These are phyloP conservation scores for Dendrobium chrysotoxum DNA, from an alignment of 106 monocot genomes.

Conservation along the genomic window DNA sequence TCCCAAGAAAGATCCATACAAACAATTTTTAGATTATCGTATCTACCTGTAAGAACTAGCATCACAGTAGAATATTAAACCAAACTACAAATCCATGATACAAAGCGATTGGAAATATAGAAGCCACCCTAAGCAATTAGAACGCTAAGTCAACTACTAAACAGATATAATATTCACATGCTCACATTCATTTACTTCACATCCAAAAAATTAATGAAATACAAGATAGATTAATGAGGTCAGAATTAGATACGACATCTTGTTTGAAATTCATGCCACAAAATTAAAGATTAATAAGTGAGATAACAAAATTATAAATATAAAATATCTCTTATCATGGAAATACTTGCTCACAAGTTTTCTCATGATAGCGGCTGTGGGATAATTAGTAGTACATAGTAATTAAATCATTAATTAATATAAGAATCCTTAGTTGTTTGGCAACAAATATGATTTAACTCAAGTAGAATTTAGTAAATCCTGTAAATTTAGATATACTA, in stretches of 20 bases:
- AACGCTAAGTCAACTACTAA: not conserved
- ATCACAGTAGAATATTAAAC: not conserved
- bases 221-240: not conserved
- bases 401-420: too few relatives aligned
- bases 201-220: not conserved
- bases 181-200: not conserved
- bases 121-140: not conserved
- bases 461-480: too few relatives aligned
- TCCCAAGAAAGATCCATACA: too few relatives aligned
- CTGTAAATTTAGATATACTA: too few relatives aligned
- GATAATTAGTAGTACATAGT: conserved; percentile 23
- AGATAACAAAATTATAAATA: not conserved
- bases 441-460: too few relatives aligned
- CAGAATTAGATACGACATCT: not conserved
- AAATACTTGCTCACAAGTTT: conserved; percentile 91
- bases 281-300: not conserved
- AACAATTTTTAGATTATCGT: too few relatives aligned
- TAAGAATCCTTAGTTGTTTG: too few relatives aligned
- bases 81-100: not conserved
- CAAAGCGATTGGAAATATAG: not conserved
- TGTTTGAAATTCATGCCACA: not conserved
- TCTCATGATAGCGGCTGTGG: conserved; percentile 91
- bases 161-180: not conserved
- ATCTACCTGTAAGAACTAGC: not conserved
- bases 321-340: not conserved